Evolutionary conservation across 2,329 filamentous ascomycete species (phyloP).

Genomic region (Helotiales sp.): DNA sequence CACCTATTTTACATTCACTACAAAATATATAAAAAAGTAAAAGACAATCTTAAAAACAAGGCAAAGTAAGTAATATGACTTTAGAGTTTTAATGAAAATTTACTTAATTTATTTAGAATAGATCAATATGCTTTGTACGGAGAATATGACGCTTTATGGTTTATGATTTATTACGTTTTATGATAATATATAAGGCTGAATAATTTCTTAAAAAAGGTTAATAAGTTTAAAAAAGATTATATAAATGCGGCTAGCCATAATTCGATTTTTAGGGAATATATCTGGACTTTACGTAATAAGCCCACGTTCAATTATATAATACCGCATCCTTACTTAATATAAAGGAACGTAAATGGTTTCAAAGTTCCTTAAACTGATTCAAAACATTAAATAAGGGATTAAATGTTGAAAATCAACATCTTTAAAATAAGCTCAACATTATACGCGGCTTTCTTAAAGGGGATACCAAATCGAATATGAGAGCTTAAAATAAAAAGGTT

Average conservation of each 20-base stretch:
- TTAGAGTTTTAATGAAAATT: not conserved
- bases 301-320: not conserved
- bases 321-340: not conserved
- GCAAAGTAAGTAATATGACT: not conserved
- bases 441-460: too few relatives aligned
- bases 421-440: too few relatives aligned
- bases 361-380: not conserved
- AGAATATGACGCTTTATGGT: not conserved
- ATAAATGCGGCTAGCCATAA: not conserved
- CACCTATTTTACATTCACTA: not conserved
- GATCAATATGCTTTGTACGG: not conserved
- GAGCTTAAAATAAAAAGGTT: too few relatives aligned
- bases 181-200: not conserved
- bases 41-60: not conserved
- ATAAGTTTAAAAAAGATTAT: not conserved
- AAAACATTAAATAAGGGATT: too few relatives aligned
- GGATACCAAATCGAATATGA: too few relatives aligned
- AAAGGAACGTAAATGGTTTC: slow-evolving; percentile 2
- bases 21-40: slow-evolving; percentile 1
- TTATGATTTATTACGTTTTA: not conserved
- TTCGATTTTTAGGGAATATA: not conserved
- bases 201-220: not conserved
- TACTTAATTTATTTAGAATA: not conserved
- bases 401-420: too few relatives aligned
- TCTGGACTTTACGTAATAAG: not conserved